Conservation (phyloP, 306 rosid genomes). For the Trichosanthes truncata region DNA sequence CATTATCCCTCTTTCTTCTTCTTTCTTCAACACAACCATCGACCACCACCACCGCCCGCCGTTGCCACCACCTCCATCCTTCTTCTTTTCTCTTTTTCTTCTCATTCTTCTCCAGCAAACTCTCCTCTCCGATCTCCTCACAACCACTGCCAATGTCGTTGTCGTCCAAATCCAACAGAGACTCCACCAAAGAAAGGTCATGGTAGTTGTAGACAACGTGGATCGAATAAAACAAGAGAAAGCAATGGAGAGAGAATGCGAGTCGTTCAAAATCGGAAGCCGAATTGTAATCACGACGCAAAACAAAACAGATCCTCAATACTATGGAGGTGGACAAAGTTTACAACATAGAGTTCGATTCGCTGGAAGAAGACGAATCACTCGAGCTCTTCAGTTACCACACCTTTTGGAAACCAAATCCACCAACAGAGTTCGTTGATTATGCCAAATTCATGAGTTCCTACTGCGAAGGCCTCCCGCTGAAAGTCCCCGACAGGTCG, state of each 20-base stretch:
- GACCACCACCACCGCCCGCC: too few relatives aligned
- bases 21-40: too few relatives aligned
- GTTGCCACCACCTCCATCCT: too few relatives aligned
- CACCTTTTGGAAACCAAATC: background rate
- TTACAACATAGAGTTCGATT: background rate
- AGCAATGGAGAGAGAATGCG: background rate
- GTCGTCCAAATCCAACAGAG: background rate
- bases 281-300: constrained; percentile 4
- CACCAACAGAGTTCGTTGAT: background rate
- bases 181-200: background rate
- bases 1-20: too few relatives aligned
- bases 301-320: background rate
- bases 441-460: background rate
- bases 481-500: background rate
- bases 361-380: background rate
- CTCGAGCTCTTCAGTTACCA: constrained; percentile 16
- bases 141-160: background rate
- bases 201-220: background rate
- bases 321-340: background rate
- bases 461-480: background rate
- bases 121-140: background rate
- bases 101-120: background rate
- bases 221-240: constrained; percentile 3
- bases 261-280: constrained; percentile 11
- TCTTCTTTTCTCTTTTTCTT: too few relatives aligned